Evolutionary conservation across 352 stramenopile genomes (phyloP), one percentile per base, ranked within the genome.

Genomic region (Phytopythium ostracodes): DNA sequence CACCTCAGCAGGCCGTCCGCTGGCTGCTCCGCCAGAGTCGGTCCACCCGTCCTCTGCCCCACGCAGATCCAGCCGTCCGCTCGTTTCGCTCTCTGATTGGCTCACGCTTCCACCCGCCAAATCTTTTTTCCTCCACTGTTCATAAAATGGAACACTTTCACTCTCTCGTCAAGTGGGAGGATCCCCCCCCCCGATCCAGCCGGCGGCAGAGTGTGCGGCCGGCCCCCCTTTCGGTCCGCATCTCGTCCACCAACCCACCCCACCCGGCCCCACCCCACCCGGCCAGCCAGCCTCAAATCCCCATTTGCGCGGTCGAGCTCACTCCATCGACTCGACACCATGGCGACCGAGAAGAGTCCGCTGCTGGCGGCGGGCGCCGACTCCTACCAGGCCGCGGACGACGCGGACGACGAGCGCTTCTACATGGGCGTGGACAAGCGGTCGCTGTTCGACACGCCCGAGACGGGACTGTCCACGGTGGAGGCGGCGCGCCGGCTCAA

Each of bases 361-460:
- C 70, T 88, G 63, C 52, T 58, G 33, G 33, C 52, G 31, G 52
- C 33, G 6, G 52, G 52, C 18, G 52, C 20, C 52, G 52, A 47
- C n/a, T 42, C 31, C 11, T 58, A 62, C 56, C 55, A 60, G 38
- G 56, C 56, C 7, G 44, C 33, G 38, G 43, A 69, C 60, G 44
- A n/a, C n/a, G n/a, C 47, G n/a, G 46, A 83, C 59, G 83, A 91
- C 56, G 81, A 89, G 22, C 77, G 79, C 51, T 86, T 84, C 68
- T 91, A 88, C 71, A 85, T 94, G 81, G 85, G 81, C 68, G 71
- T 88, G 50, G 85, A 94, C 77, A 92, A 91, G 63, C 79, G 75
- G 56, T 76, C 80, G 61, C 77, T 92, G 35, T 68, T 88, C 31
- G 72, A 89, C 63, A 95, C 84, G 52, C 63, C 67, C 27, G 81